phyloP scores from a whole-genome alignment of 176 grass and related monocot genomes.

The Raddia guianensis region DNA sequence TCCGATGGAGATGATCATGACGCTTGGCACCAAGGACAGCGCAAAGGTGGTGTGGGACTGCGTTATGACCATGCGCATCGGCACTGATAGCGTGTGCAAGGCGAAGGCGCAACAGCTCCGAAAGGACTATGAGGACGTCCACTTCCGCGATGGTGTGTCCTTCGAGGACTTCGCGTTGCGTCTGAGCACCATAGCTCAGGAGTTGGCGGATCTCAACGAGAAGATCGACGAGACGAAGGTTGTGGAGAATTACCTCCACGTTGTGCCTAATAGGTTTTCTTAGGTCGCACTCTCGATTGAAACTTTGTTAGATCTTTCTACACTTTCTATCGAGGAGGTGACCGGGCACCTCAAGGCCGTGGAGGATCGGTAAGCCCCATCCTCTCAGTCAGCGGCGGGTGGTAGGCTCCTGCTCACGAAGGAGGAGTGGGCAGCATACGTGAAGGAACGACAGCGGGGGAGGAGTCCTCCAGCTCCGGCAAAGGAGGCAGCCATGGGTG shows the following conservation, averaged over 20 bases:
- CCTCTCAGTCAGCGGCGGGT: neutral
- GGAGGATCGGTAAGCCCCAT: neutral
- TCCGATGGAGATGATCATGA: neutral
- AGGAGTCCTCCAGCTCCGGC: neutral
- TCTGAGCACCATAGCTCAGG: neutral
- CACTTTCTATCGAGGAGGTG: neutral
- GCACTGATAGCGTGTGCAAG: neutral
- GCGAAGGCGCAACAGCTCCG: neutral
- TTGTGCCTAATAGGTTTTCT: neutral
- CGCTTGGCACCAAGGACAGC: neutral
- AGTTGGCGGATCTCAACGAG: neutral
- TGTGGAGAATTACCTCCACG: neutral
- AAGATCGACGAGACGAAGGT: neutral
- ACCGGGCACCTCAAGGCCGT: neutral
- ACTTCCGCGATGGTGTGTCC: neutral
- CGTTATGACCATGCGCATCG: neutral
- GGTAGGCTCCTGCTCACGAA: neutral
- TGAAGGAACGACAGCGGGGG: neutral
- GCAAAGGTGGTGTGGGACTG: neutral
- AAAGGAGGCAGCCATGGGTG: fast-evolving
- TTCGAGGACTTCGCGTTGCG: neutral
- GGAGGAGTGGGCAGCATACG: neutral
- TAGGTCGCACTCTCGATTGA: neutral
- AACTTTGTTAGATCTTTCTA: neutral
- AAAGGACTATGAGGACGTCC: neutral